These are phyloP conservation scores for Bonia amplexicaulis DNA, from an alignment of 176 grass and related monocot species.

Conservation along the genomic window DNA sequence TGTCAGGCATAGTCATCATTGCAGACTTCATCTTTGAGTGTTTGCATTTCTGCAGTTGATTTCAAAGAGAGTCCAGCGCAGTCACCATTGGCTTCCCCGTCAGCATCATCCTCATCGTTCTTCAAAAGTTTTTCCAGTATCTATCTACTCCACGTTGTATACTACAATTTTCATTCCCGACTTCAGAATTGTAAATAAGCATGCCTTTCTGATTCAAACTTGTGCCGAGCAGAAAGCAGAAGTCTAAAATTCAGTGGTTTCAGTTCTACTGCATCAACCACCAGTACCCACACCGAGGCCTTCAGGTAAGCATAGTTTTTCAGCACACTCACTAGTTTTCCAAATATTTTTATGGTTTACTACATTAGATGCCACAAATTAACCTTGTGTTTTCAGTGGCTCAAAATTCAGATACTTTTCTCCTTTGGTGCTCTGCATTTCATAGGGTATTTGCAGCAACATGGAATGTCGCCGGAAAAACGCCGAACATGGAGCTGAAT, in stretches of 20 bases:
- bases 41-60: conserved; percentile 24
- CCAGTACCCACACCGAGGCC: conserved; percentile 15
- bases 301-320: conserved; percentile 30
- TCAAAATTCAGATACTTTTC: neutral
- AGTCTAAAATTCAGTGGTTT: conserved; percentile 30
- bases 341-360: neutral
- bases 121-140: conserved; percentile 46
- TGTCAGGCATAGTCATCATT: neutral
- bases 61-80: conserved; percentile 2
- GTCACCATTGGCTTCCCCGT: conserved; percentile 7
- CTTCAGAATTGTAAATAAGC: neutral
- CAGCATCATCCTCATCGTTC: conserved; percentile 39
- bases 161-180: neutral
- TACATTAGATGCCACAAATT: neutral
- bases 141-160: neutral
- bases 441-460: conserved; percentile 54
- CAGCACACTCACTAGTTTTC: neutral
- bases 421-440: neutral
- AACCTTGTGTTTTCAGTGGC: neutral
- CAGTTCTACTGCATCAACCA: conserved; percentile 27
- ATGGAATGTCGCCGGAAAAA: conserved; percentile 58
- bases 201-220: neutral
- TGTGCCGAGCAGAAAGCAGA: conserved; percentile 21
- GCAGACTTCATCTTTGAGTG: neutral
- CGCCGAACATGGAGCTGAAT: conserved; percentile 40